phyloP scores from a whole-genome alignment of 2,329 filamentous ascomycete genomes.

The Davidsoniella australis region DNA sequence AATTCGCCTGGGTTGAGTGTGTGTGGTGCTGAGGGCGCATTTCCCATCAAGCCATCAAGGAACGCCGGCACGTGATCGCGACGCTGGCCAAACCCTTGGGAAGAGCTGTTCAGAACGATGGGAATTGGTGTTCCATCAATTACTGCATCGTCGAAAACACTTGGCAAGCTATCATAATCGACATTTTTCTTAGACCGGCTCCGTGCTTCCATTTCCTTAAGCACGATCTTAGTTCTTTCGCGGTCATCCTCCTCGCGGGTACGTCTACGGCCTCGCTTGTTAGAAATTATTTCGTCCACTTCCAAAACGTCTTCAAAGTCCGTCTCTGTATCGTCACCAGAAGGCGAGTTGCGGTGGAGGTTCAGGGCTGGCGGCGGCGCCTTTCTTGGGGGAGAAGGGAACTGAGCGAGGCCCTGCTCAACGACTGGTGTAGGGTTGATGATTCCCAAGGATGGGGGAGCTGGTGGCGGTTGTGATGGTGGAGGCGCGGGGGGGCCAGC shows the following conservation, averaged over 20 bases:
- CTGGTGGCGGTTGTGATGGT: slow-evolving; percentile 31
- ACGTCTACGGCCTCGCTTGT: slow-evolving; percentile 57
- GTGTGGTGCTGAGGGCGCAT: slow-evolving; percentile 14
- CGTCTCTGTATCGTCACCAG: slow-evolving; percentile 44
- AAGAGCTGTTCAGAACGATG: slow-evolving; percentile 23
- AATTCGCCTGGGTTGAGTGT: slow-evolving; percentile 12
- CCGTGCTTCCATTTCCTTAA: slow-evolving; percentile 50
- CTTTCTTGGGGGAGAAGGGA: slow-evolving; percentile 53
- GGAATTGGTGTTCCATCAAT: slow-evolving; percentile 8
- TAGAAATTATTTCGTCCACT: slow-evolving; percentile 43
- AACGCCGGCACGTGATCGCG: slow-evolving; percentile 29
- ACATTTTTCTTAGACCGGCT: slow-evolving; percentile 61
- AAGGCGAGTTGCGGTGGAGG: slow-evolving; percentile 2
- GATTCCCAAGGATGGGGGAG: slow-evolving; percentile 20
- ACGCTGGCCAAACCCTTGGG: slow-evolving; percentile 14
- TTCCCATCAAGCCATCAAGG: slow-evolving; percentile 31
- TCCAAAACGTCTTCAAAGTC: slow-evolving; percentile 70
- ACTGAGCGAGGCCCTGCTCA: slow-evolving; percentile 31
- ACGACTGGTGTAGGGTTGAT: slow-evolving; percentile 28
- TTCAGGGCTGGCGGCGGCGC: slow-evolving; percentile 72
- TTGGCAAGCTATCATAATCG: slow-evolving; percentile 19
- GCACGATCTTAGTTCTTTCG: slow-evolving; percentile 51
- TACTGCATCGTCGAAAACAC: slow-evolving; percentile 5
- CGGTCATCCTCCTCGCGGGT: slow-evolving; percentile 79
- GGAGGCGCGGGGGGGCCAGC: slow-evolving; percentile 34